phyloP scores from a whole-genome alignment of 257 asterid species.

The Echites panduratus region DNA sequence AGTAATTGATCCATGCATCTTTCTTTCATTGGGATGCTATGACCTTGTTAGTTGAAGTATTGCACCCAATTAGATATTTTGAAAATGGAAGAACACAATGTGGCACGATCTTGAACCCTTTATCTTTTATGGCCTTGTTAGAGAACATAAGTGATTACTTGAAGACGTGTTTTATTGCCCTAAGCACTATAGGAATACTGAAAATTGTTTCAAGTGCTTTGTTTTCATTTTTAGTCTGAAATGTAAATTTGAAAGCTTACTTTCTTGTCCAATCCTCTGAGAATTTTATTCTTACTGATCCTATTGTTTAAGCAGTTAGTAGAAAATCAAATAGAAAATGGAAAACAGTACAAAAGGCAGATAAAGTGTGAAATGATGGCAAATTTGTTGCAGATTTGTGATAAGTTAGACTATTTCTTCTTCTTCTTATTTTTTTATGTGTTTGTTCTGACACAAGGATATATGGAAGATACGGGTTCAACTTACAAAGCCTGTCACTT shows the following conservation, averaged over 20 bases:
- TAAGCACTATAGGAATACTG: background rate
- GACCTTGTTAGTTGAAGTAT: background rate
- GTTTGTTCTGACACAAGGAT: slow-evolving; percentile 35
- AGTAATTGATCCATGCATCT: background rate
- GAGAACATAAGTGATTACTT: background rate
- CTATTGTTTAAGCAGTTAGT: background rate
- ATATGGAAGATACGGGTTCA: slow-evolving; percentile 92
- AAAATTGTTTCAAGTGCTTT: background rate
- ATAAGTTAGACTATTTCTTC: background rate
- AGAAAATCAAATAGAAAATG: background rate
- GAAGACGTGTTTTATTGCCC: background rate
- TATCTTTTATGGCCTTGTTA: background rate
- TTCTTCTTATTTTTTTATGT: background rate
- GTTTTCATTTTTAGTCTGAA: background rate
- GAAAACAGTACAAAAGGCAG: background rate
- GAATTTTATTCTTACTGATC: background rate
- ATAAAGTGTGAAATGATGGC: background rate
- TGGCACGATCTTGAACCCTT: background rate
- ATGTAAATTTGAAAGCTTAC: background rate
- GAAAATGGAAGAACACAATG: background rate
- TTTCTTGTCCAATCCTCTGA: background rate
- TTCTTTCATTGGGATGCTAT: background rate
- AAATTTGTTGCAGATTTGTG: background rate
- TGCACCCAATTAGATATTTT: background rate
- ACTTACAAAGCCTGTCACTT: slow-evolving; percentile 90